phyloP scores from a whole-genome alignment of 2,329 filamentous ascomycete genomes.

The Dactylellina drechsleri region DNA sequence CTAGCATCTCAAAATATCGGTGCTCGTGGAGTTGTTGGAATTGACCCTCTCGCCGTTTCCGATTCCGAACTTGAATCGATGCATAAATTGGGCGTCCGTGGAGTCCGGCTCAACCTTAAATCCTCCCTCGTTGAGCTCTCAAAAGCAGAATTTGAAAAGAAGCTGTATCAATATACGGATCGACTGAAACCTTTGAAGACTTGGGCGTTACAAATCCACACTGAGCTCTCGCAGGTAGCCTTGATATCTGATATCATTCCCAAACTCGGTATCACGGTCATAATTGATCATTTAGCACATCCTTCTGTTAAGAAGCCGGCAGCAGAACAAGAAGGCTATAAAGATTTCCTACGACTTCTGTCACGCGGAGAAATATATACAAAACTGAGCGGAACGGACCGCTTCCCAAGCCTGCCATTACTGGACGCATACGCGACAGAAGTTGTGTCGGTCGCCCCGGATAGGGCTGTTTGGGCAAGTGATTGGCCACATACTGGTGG shows the following conservation, averaged over 20 bases:
- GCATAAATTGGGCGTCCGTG: constrained; percentile 59
- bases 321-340: constrained; percentile 52
- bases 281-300: constrained; percentile 59
- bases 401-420: constrained; percentile 54
- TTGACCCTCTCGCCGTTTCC: constrained; percentile 57
- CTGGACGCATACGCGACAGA: constrained; percentile 56
- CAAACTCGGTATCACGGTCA: constrained; percentile 57
- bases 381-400: constrained; percentile 59
- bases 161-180: constrained; percentile 57
- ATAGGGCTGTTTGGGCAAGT: constrained; percentile 57
- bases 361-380: constrained; percentile 55
- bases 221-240: constrained; percentile 57
- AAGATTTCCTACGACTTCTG: constrained; percentile 56
- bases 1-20: constrained; percentile 43
- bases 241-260: constrained; percentile 57
- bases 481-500: constrained; percentile 58
- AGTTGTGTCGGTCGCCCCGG: constrained; percentile 56
- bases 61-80: constrained; percentile 57
- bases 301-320: constrained; percentile 50
- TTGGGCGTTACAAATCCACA: constrained; percentile 60
- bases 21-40: constrained; percentile 59
- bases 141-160: constrained; percentile 56
- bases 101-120: constrained; percentile 60
- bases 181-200: constrained; percentile 57
- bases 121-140: constrained; percentile 56